Base-by-base conservation (phyloP, 306 rosid genomes). In the Malus asiatica region DNA sequence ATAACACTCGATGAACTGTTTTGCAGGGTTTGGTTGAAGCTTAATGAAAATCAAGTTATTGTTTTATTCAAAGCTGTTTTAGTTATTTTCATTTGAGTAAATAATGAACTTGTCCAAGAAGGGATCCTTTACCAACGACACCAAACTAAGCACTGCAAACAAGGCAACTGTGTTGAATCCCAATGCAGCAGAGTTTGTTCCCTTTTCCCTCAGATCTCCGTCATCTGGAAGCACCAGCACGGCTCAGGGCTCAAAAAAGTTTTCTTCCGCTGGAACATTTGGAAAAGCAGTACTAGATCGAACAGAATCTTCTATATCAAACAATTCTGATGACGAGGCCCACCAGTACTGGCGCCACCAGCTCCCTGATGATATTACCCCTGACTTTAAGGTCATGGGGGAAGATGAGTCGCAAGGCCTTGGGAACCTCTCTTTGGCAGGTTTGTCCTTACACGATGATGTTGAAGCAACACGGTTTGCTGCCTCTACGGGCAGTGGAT, bases 291-390 rank as follows among this genome's bases (percentile, higher is more conserved):
- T 92, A 71, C 85, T 94, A 72, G 96, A 91, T 84, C 85, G 95
- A 77, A 33, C 98, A 12, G 96, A 86, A 87, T 91, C 98, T 53
- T 89, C 93, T 61, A 57, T 85, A 68, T 90, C 97, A 14, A 94
- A 94, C 68, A 88, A 84, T 80, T 94, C 98, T 3, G 98, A 94
- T 74, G 98, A 94, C 0, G 98, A 94, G 86, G 95, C 93, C 46
- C 98, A 88, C 73, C 94, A 89, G 45, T 94, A 79, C 78, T 94
- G 98, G 98, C 89, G 98, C 66, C 92, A 88, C 76, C 97, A 90
- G 89, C 96, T 94, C 65, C 98, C 98, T 0, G 98, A 94, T 82
- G 98, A 94, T 70, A 91, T 94, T 83, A 94, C 97, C 12, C 98
- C 98, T 10, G 98, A 94, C 86, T 94, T 94, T 83, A 89, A 94